Conservation (phyloP, 1,284 basidiomycete genomes). For the Leucoagaricus sp. region DNA sequence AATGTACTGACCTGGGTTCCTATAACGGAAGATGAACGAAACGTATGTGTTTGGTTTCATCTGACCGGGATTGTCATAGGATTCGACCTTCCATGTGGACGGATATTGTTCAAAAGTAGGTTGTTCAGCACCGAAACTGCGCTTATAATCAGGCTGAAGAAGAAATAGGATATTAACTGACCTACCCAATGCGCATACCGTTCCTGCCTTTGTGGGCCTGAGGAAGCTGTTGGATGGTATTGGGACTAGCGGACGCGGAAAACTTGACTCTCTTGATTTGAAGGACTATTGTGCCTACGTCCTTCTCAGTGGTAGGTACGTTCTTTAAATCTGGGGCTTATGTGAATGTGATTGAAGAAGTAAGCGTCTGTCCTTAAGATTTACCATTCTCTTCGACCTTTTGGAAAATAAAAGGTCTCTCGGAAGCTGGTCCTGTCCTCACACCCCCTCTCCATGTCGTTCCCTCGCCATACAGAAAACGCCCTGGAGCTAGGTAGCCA, state of each 20-base stretch:
- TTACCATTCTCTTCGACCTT: conserved; percentile 37
- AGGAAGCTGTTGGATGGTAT: conserved; percentile 38
- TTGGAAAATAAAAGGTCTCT: conserved; percentile 60
- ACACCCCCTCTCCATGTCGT: conserved; percentile 46
- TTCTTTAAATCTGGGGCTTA: conserved; percentile 20
- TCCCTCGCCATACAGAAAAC: conserved; percentile 58
- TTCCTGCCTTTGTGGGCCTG: conserved; percentile 32
- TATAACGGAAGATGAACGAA: conserved; percentile 62
- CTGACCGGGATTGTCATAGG: conserved; percentile 38
- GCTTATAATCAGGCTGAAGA: conserved; percentile 1
- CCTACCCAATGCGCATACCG: conserved; percentile 44
- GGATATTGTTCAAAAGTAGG: conserved; percentile 39
- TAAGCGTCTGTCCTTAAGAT: neutral
- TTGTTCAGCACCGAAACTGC: conserved; percentile 47
- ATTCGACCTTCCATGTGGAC: conserved; percentile 52
- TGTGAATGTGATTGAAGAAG: conserved; percentile 1
- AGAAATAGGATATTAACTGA: neutral
- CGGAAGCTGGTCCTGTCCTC: conserved; percentile 43
- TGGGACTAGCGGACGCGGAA: conserved; percentile 32
- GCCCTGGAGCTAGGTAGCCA: conserved; percentile 56
- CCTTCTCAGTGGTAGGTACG: conserved; percentile 26
- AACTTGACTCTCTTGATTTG: conserved; percentile 52
- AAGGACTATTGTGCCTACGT: conserved; percentile 53
- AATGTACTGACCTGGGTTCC: conserved; percentile 43
- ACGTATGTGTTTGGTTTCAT: conserved; percentile 48